A percentile compares a stretch with the other conserved stretches of the same genome.
Evolutionary conservation across 2,329 filamentous ascomycete genomes (phyloP).

Genomic region (Zalaria sp.): DNA sequence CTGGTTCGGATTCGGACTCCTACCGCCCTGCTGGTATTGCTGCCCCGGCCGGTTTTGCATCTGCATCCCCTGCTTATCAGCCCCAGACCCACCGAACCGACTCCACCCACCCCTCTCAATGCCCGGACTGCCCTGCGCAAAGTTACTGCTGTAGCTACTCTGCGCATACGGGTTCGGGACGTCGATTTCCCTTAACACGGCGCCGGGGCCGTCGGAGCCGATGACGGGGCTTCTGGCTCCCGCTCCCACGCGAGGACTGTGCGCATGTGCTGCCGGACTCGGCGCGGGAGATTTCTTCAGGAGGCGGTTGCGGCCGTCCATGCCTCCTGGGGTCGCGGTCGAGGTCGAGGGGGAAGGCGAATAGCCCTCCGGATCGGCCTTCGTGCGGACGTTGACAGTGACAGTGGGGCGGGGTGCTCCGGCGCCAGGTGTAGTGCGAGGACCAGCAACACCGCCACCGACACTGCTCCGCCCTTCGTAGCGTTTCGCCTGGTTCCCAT

Average conservation of each 20-base stretch:
- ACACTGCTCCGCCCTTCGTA: conserved; percentile 19
- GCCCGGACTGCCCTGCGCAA: conserved; percentile 22
- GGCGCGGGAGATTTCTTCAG: conserved; percentile 40
- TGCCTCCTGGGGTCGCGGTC: no score
- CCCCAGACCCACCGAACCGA: not conserved
- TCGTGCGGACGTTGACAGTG: conserved; percentile 18
- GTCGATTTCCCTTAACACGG: conserved; percentile 7
- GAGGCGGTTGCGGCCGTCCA: conserved; percentile 42
- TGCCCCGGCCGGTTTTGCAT: not conserved
- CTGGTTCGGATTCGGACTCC: no score
- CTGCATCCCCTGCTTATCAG: not conserved
- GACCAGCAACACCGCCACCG: conserved; percentile 10
- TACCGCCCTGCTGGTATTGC: no score
- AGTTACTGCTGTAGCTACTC: conserved; percentile 30
- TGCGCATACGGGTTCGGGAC: conserved; percentile 36
- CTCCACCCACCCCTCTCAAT: not conserved
- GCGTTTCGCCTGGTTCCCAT: conserved; percentile 19
- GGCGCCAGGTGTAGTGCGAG: not conserved
- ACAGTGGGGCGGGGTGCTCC: conserved; percentile 13
- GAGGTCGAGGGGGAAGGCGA: conserved; percentile 16
- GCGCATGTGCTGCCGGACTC: not conserved
- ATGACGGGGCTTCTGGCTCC: conserved; percentile 4
- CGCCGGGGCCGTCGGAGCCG: not conserved
- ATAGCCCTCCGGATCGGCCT: conserved; percentile 8
- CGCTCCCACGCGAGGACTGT: conserved; percentile 1